Base-by-base conservation (phyloP, 1,284 basidiomycete genomes). In the Ceratobasidium sp. region DNA sequence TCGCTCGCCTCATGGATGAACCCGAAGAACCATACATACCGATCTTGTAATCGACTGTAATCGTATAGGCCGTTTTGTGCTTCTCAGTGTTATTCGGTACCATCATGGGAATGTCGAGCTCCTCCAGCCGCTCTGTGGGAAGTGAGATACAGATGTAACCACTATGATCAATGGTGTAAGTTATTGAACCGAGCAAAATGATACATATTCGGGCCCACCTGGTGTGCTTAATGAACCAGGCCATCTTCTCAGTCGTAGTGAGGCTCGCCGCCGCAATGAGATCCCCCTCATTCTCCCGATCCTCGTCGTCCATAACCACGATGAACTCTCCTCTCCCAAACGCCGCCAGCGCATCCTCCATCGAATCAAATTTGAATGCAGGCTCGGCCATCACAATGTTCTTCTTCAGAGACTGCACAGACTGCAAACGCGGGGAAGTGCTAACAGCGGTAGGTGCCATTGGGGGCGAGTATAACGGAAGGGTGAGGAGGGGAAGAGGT, bases 141-240 rank as follows among this genome's bases (percentile, higher is more conserved):
- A 99, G 86, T 7, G 95, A 90, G 75, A 97, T 89, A 83, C 98
- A 99, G 78, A 99, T 93, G 85, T 95, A 99, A 0, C 98, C 97
- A 80, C 97, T 98, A 78, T 24, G 6, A 11, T 11, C 2, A 36
- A 41, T 11, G 3, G 47, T 41, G 31, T 60, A 36, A 66, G 62
- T 31, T 29, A 33, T n/a, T 50, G 15, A 11, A 53, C 31, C 22
- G 5, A 17, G 8, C 33, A 29, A 19, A 31, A 22, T 24, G 24
- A 31, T 22, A 6, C 24, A 5, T 14, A 64, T 0, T 33, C 29
- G 9, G 15, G 83, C 89, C 75, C 77, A 96, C 96, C 95, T 97
- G 0, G 95, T 95, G 84, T 97, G 92, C 81, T 93, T 92, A 82
- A 99, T 96, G 88, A 99, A 94, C 95, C 96, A 99, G 0, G 98